A percentile compares a stretch with the other conserved stretches of the same genome.
Conservation (phyloP, 805 yeast species). For the Candida pseudoglaebosa region DNA sequence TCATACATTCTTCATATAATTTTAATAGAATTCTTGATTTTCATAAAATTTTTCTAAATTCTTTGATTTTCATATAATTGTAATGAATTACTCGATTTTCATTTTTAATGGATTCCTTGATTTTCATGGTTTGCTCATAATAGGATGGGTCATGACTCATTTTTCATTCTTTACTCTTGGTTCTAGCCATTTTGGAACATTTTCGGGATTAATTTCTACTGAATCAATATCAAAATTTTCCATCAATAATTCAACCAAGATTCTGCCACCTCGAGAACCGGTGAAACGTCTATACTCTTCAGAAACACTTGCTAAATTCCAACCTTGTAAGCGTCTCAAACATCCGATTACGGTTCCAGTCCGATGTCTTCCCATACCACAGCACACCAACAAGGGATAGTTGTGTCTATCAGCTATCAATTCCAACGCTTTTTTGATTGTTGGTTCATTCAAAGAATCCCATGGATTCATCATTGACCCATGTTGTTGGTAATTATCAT, state of each 20-base stretch:
- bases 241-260: conserved; percentile 83
- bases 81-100: too few species aligned
- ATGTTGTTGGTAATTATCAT: conserved; percentile 35
- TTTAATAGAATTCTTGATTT: too few species aligned
- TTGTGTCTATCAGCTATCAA: conserved; percentile 67
- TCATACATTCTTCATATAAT: too few species aligned
- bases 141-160: not conserved
- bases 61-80: too few species aligned
- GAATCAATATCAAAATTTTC: conserved; percentile 49
- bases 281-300: conserved; percentile 95
- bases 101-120: not conserved
- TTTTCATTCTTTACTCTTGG: conserved; percentile 1
- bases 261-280: conserved; percentile 89
- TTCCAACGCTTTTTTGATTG: conserved; percentile 75
- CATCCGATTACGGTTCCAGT: conserved; percentile 98
- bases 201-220: conserved; percentile 29
- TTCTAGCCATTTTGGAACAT: conserved; percentile 19
- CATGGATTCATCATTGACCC: conserved; percentile 72
- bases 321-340: conserved; percentile 85
- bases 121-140: not conserved
- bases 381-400: conserved; percentile 86
- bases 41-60: too few species aligned
- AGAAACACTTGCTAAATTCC: conserved; percentile 88
- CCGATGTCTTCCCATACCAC: conserved; percentile 98
- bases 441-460: conserved; percentile 87